Base-by-base conservation (phyloP, 257 asterid genomes). In the Petunia axillaris region DNA sequence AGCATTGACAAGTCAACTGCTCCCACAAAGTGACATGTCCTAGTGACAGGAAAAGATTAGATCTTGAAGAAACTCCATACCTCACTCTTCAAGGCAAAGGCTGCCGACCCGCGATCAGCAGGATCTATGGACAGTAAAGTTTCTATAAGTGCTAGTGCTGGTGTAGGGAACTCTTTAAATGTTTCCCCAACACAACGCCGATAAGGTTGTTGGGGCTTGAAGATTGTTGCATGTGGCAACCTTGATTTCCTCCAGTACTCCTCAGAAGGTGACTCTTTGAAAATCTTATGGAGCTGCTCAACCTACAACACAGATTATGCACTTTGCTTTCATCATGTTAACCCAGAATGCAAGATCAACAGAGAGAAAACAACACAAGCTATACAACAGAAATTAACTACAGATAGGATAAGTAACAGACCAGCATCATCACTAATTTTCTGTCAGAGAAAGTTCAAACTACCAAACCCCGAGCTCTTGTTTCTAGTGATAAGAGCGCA, bases 151-250 rank as follows among this genome's bases (percentile, higher is more conserved):
- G 82, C 87, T 80, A 96, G 81, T 38, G 98, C 96, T 11, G 96
- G 97, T 55, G 88, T 80, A 15, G 99, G 97, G 67, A 94, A 92
- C 83, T 94, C 98, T 83, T 90, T 90, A 82, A 92, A 96, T 14
- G 96, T 92, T 80, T 96, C 98, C 16, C 88, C 90, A 83, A 96
- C 97, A 77, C 96, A 88, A 7, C 97, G 92, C 80, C 86, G 89
- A 85, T 96, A 96, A 68, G 98, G 97, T 84, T 91, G 97, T 82
- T 90, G 97, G 77, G 99, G 99, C 87, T 96, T 96, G 86, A 96
- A 96, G 76, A 94, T 94, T 37, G 99, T 94, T 64, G 98, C 93
- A 86, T 96, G 91, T 10, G 99, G 98, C 86, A 96, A 89, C 89
- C 90, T 92, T 13, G 99, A 91, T 83, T 92, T 96, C 87, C 88